phyloP scores from a whole-genome alignment of 140 eudicot species.

The Cichorium intybus region DNA sequence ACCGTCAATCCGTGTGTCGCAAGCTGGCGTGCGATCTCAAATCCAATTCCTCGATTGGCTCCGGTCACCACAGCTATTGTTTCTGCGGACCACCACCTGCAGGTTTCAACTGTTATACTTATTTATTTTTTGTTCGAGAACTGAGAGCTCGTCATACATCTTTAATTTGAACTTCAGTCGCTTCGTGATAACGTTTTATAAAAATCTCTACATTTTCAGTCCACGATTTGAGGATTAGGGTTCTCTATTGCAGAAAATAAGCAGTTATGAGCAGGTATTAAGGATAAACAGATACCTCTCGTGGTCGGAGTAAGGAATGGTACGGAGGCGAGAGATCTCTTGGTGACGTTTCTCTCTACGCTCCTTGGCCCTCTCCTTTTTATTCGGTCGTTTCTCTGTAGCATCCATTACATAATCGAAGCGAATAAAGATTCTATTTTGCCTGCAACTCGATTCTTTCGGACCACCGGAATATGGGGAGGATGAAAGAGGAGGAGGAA shows the following conservation, averaged over 20 bases:
- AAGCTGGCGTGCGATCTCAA: slow-evolving; percentile 88
- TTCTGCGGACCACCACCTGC: slow-evolving; percentile 91
- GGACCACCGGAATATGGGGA: not conserved
- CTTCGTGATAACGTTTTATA: not conserved
- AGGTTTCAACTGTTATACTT: slow-evolving; percentile 1
- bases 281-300: slow-evolving; percentile 44
- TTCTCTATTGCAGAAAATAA: not conserved
- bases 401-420: slow-evolving; percentile 12
- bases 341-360: slow-evolving; percentile 79
- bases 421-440: not conserved
- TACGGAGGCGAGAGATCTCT: slow-evolving; percentile 83
- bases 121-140: not conserved
- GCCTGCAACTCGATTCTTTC: not conserved
- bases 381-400: slow-evolving; percentile 43
- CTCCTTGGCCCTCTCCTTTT: slow-evolving; percentile 64
- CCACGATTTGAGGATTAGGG: not conserved
- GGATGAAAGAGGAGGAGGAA: not conserved
- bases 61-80: slow-evolving; percentile 96
- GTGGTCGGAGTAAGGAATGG: slow-evolving; percentile 81
- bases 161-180: not conserved
- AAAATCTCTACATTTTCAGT: not conserved
- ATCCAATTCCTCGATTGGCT: slow-evolving; percentile 93
- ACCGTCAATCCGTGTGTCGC: slow-evolving; percentile 78
- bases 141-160: not conserved
- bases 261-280: not conserved